Conservation (phyloP, 2,329 filamentous ascomycete genomes). For the Fusarium acutatum region DNA sequence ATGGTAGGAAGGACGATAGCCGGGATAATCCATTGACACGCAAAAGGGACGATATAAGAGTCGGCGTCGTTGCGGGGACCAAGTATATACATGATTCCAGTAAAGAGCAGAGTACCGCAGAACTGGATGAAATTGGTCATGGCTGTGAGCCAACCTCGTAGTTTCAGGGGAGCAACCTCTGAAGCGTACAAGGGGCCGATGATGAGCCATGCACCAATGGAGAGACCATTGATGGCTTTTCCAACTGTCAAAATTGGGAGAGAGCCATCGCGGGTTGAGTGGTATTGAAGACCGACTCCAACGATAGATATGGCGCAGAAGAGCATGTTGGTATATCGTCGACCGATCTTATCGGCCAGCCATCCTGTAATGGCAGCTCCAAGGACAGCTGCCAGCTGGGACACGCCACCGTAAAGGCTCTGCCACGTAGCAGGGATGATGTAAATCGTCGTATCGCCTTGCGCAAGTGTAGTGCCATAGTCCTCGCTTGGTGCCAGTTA, state of each 20-base stretch:
- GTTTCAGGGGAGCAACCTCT: not conserved
- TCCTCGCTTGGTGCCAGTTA: not conserved
- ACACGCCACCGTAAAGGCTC: not conserved
- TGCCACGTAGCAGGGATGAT: not conserved
- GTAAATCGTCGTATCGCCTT: not conserved
- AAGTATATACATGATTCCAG: not conserved
- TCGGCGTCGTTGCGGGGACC: not conserved
- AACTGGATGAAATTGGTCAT: not conserved
- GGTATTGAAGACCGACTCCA: constrained; percentile 49
- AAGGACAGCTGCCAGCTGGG: not conserved
- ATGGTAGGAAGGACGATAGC: not conserved
- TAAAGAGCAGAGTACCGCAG: not conserved
- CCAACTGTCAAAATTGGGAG: constrained; percentile 24
- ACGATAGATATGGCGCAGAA: constrained; percentile 22
- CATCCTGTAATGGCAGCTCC: not conserved
- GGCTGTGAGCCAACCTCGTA: not conserved
- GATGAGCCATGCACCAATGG: not conserved
- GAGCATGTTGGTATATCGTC: constrained; percentile 2
- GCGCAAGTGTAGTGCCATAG: not conserved
- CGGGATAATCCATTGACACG: constrained; percentile 18
- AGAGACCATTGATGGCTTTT: constrained; percentile 40
- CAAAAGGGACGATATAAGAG: constrained; percentile 17
- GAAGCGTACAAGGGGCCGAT: not conserved
- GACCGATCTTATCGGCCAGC: not conserved
- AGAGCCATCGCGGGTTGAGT: not conserved